Conservation (phyloP, 2,329 filamentous ascomycete species). For the Neofusicoccum parvum region DNA sequence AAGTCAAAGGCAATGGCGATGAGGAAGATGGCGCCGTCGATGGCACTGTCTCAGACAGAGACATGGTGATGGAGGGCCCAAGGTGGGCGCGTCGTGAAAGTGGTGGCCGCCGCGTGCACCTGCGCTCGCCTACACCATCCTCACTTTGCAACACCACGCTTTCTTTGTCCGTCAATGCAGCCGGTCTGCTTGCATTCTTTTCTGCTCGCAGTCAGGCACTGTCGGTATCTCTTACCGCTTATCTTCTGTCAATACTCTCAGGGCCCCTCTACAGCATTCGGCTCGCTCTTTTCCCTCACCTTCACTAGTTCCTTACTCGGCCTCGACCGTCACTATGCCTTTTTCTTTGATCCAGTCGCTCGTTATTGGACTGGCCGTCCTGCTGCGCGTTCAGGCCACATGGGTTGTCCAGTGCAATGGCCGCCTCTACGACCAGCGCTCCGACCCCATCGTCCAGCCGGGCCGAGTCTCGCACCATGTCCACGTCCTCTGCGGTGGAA, state of each 20-base stretch:
- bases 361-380: conserved; percentile 25
- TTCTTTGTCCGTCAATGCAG: not conserved
- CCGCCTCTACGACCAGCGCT: conserved; percentile 60
- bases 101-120: not conserved
- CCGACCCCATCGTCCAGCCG: conserved; percentile 70
- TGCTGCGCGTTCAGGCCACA: conserved; percentile 54
- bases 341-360: conserved; percentile 24
- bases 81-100: not conserved
- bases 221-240: not conserved
- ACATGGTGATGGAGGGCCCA: not conserved
- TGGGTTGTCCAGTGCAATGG: conserved; percentile 66
- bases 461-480: conserved; percentile 63
- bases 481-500: conserved; percentile 72
- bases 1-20: not conserved
- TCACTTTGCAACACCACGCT: not conserved
- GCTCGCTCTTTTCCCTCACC: not conserved
- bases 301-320: not conserved
- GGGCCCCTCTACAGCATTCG: too few relatives aligned
- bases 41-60: not conserved
- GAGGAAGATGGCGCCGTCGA: too few relatives aligned
- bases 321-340: not conserved
- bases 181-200: not conserved
- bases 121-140: not conserved
- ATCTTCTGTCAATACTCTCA: not conserved
- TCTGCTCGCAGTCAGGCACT: not conserved